Conservation (phyloP, 495 filamentous ascomycete genomes). For the Ramalina intermedia region DNA sequence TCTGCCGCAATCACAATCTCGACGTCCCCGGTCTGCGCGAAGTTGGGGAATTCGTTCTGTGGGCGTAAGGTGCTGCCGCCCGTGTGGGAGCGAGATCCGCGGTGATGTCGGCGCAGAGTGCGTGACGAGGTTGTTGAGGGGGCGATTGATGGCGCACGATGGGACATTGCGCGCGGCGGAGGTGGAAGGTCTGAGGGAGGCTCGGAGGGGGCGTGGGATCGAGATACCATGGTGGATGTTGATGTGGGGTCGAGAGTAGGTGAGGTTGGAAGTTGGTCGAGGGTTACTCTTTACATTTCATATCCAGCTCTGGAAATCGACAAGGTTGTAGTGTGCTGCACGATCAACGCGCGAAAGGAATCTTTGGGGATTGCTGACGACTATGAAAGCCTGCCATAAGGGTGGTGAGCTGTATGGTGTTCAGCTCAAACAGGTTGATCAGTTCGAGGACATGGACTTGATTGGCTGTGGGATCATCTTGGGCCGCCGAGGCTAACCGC, state of each 20-base stretch:
- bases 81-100: conserved; percentile 67
- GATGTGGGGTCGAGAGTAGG: background rate
- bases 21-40: conserved; percentile 79
- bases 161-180: background rate
- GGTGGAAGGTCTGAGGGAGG: background rate
- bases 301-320: too few species aligned
- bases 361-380: too few species aligned
- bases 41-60: conserved; percentile 84
- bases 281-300: too few species aligned
- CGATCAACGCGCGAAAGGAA: too few species aligned
- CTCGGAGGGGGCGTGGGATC: background rate
- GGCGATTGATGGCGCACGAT: conserved; percentile 1
- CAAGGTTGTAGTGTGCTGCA: too few species aligned
- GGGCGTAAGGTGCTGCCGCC: conserved; percentile 56
- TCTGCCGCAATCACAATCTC: conserved; percentile 66
- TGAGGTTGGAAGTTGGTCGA: background rate
- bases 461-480: background rate
- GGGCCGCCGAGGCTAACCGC: conserved; percentile 1
- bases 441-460: background rate
- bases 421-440: background rate
- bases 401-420: background rate
- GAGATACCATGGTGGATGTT: background rate
- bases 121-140: conserved; percentile 47
- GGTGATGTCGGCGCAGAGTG: conserved; percentile 44
- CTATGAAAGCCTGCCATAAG: too few species aligned